Base-by-base conservation (phyloP, 108 stramenopile species). In the Fragilaria crotonensis region DNA sequence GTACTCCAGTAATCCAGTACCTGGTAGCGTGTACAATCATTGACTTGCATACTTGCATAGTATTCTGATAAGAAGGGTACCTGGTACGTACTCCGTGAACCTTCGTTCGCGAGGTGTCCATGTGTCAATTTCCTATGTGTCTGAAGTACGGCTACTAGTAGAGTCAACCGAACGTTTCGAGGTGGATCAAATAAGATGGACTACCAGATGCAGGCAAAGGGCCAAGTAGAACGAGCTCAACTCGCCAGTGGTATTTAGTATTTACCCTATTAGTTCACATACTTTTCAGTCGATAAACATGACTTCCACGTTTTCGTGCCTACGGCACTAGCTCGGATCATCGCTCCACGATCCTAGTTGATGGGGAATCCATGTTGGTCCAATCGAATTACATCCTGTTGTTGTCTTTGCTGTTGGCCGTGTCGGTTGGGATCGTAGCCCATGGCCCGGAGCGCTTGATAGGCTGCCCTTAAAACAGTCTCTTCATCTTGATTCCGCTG, bases 351-450 rank as follows among this genome's bases (percentile, higher is more conserved):
- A 21, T 21, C 20, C 22, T 25, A 25, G 21, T 25, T 56, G 3
- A 56, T 4, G 18, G 54, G 54, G 33, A 56, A 56, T 33, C 54
- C 54, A 36, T 56, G 54, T 23, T 56, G 54, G 18, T 56, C 54
- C 30, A 56, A 56, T 4, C 30, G 33, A 3, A 56, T 54, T 4
- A 28, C 27, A 30, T 36, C 2, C 27, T 36, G 33, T 21, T 46
- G 19, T 32, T 36, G 54, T 7, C 30, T 21, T 33, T 21, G 30
- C 7, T 56, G 54, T 33, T 36, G 54, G 18, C 54, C 54, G 27
- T 56, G 30, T 4, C 54, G 54, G 32, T 29, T 3, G 23, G 54
- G 54, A 56, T 56, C 54, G 30, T 56, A 56, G 2, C 54, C 54
- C 54, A 56, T 56, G n/a, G 54, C 30, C 33, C 54, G 33, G 2